Percentiles rank a stretch among this genome's conserved stretches.
Evolutionary conservation across 768 basidiomycete genomes (phyloP).

Genomic region (Mycena galopus): DNA sequence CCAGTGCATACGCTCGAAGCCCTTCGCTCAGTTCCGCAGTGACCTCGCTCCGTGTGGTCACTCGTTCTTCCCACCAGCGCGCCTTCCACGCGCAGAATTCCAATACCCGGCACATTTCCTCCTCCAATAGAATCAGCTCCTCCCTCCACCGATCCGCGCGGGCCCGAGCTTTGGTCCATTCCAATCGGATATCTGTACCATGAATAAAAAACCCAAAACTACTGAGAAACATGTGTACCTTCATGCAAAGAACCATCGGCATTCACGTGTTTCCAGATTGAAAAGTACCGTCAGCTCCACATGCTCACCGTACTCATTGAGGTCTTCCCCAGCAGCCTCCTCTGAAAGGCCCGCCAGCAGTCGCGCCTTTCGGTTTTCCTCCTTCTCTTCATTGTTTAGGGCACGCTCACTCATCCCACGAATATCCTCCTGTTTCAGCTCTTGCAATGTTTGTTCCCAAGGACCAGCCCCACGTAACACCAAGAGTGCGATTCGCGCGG

Average conservation of each 20-base stretch:
- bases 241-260: not conserved
- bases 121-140: not conserved
- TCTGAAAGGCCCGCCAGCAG: slow-evolving; percentile 18
- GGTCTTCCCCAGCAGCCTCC: not conserved
- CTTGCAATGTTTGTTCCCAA: slow-evolving; percentile 18
- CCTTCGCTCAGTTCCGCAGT: not conserved
- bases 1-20: not conserved
- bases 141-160: not conserved
- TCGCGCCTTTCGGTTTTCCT: slow-evolving; percentile 21
- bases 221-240: not conserved
- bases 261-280: not conserved
- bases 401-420: slow-evolving; percentile 27
- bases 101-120: not conserved
- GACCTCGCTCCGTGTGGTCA: not conserved
- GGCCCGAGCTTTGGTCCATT: not conserved
- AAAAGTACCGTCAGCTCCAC: not conserved
- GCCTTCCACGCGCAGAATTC: not conserved
- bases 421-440: slow-evolving; percentile 25
- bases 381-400: slow-evolving; percentile 37
- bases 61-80: not conserved
- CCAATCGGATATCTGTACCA: not conserved
- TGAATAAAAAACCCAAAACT: not conserved
- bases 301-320: not conserved
- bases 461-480: slow-evolving; percentile 26
- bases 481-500: slow-evolving; percentile 19